Conservation (phyloP, 2,329 filamentous ascomycete species). For the Emmonsia crescens region DNA sequence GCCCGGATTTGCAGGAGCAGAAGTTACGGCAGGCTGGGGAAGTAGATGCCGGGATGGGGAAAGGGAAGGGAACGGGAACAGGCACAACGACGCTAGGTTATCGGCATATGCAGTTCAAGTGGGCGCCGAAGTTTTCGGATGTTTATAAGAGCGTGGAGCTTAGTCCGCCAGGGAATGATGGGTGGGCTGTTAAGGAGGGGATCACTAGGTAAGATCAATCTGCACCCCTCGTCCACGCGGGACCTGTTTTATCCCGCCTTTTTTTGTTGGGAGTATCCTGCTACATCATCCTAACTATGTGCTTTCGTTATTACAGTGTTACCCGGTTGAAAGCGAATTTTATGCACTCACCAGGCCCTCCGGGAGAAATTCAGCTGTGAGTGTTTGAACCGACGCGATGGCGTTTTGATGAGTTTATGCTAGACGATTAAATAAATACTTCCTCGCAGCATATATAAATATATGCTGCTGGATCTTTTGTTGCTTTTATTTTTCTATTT, state of each 20-base stretch:
- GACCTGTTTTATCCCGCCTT: neutral
- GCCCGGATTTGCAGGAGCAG: slow-evolving; percentile 57
- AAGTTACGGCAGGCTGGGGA: slow-evolving; percentile 58
- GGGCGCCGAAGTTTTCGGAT: slow-evolving; percentile 78
- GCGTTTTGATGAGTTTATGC: slow-evolving; percentile 8
- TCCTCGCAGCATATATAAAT: slow-evolving; percentile 10
- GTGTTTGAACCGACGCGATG: slow-evolving; percentile 33
- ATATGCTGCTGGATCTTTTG: neutral
- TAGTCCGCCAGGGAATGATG: slow-evolving; percentile 72
- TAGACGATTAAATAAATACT: slow-evolving; percentile 22
- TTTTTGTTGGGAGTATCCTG: neutral
- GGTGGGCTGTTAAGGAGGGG: slow-evolving; percentile 81
- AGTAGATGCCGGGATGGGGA: slow-evolving; percentile 21
- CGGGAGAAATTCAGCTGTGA: slow-evolving; percentile 74
- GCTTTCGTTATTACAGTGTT: slow-evolving; percentile 46
- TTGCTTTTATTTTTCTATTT: neutral
- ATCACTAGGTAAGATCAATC: slow-evolving; percentile 57
- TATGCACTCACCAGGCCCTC: slow-evolving; percentile 58
- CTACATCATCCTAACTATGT: neutral
- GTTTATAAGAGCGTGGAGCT: slow-evolving; percentile 80
- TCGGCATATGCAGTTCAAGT: slow-evolving; percentile 83
- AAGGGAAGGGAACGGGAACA: slow-evolving; percentile 11
- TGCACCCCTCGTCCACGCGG: neutral
- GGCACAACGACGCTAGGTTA: slow-evolving; percentile 37
- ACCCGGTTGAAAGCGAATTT: slow-evolving; percentile 91